Conservation (phyloP, 495 filamentous ascomycete species). For the Trichoderma parareesei region DNA sequence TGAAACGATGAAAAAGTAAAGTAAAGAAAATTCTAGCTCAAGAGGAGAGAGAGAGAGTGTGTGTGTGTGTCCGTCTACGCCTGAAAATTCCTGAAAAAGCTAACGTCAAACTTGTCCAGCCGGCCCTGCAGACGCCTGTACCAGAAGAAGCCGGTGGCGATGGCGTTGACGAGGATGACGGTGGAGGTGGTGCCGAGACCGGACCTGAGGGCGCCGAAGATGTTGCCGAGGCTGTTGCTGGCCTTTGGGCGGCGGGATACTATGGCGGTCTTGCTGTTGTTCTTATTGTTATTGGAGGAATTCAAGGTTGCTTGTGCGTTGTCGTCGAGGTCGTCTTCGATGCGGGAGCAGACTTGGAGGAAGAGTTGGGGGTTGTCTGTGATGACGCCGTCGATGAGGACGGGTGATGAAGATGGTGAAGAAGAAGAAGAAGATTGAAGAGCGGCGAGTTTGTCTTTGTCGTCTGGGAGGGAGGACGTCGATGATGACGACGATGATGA, state of each 20-base stretch:
- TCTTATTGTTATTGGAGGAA: neutral
- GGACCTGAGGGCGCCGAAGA: neutral
- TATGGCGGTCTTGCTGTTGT: too few species aligned
- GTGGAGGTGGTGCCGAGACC: neutral
- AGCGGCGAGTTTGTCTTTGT: neutral
- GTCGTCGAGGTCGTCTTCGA: constrained; percentile 8
- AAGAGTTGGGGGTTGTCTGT: constrained; percentile 49
- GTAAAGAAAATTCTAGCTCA: neutral
- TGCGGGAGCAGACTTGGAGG: constrained; percentile 32
- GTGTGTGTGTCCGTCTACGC: neutral
- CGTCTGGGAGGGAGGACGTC: neutral
- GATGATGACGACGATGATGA: too few species aligned
- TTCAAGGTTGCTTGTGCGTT: neutral
- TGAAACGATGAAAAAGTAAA: neutral
- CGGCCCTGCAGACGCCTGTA: neutral
- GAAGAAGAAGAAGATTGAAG: neutral
- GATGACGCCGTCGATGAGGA: constrained; percentile 41
- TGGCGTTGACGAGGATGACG: neutral
- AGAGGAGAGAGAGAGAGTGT: neutral
- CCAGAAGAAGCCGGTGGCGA: neutral
- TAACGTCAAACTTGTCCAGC: constrained; percentile 2
- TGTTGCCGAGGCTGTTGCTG: neutral
- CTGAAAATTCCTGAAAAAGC: constrained; percentile 2
- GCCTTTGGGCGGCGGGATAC: neutral
- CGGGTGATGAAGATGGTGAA: neutral